phyloP scores from a whole-genome alignment of 192 early-diverging fungal genomes.

The Mortierella claussenii region DNA sequence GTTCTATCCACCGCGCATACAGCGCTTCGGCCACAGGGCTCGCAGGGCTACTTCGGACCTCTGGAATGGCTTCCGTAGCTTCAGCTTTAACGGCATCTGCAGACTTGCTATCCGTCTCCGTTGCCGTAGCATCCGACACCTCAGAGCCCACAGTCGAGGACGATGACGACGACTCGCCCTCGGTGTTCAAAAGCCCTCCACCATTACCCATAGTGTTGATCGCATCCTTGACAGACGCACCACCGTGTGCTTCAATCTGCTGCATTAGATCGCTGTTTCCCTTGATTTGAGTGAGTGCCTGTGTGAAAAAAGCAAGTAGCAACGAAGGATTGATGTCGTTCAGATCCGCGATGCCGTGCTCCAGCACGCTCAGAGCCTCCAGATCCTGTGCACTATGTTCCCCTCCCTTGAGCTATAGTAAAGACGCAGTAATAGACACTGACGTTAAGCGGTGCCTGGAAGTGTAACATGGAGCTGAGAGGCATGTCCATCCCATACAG shows the following conservation, averaged over 20 bases:
- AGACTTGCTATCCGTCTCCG: background rate
- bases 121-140: slow-evolving; percentile 13
- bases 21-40: slow-evolving; percentile 52
- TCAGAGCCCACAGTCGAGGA: slow-evolving; percentile 23
- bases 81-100: background rate
- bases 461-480: too few species aligned
- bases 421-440: background rate
- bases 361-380: slow-evolving; percentile 51
- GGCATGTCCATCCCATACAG: too few species aligned
- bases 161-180: slow-evolving; percentile 24
- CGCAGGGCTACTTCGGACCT: slow-evolving; percentile 24
- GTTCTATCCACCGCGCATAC: slow-evolving; percentile 56
- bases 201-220: slow-evolving; percentile 22
- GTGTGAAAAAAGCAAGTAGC: slow-evolving; percentile 47
- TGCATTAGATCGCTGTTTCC: slow-evolving; percentile 22
- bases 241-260: slow-evolving; percentile 27
- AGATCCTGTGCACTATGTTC: slow-evolving; percentile 55
- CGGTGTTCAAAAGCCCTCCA: slow-evolving; percentile 1
- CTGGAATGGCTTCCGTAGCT: slow-evolving; percentile 5
- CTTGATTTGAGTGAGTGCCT: slow-evolving; percentile 53
- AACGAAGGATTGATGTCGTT: slow-evolving; percentile 54
- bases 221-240: slow-evolving; percentile 20
- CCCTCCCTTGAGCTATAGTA: slow-evolving; percentile 42
- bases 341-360: slow-evolving; percentile 53
- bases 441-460: too few species aligned